Evolutionary conservation across 371 early-diverging fungal genomes (phyloP), one percentile per base, ranked within the genome.

Genomic region (Mucor mucedo): DNA sequence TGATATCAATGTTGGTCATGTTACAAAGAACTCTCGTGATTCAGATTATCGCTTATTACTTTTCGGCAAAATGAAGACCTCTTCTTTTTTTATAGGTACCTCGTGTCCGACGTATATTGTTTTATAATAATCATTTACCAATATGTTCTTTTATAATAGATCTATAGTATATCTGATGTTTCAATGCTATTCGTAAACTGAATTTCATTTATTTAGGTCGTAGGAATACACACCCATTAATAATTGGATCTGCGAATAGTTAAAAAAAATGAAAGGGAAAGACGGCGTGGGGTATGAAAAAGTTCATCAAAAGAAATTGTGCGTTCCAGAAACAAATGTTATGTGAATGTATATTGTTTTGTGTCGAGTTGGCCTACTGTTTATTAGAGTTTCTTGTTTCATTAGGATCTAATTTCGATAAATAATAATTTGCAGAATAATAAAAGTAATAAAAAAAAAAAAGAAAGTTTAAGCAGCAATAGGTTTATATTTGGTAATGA

Each of bases 401-500:
- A 32, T 50, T 29, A 6, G 47, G 21, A 47, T 27, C 47, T 47
- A 47, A 47, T 21, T 47, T 47, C 8, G 35, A 35, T 4, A 8
- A 35, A 35, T 4, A 8, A 8, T 4, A 35, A 35, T 35, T 35
- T 1, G 2, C 8, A 8, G 35, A 8, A 35, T 32, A 52, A 33
- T 28, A 30, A 5, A 50, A 50, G 30, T 3, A 30, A 49, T 27
- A 30, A 30, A 30, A 50, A 10, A 50, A 21, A 21, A 21, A 47
- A 21, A 47, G 5, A 47, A 47, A 8, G 21, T 50, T 41, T 33
- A 61, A 54, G 62, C 62, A 35, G 62, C 33, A 45, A 61, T 61
- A 29, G 62, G 35, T 38, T 54, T 61, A 38, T 47, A 44, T 21
- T 53, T 54, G 27, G 54, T 42, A 14, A 54, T 45, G n/a, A 49